These are phyloP conservation scores for Leptodontidium sp. DNA, from an alignment of 2,329 filamentous ascomycete genomes.

Conservation along the genomic window DNA sequence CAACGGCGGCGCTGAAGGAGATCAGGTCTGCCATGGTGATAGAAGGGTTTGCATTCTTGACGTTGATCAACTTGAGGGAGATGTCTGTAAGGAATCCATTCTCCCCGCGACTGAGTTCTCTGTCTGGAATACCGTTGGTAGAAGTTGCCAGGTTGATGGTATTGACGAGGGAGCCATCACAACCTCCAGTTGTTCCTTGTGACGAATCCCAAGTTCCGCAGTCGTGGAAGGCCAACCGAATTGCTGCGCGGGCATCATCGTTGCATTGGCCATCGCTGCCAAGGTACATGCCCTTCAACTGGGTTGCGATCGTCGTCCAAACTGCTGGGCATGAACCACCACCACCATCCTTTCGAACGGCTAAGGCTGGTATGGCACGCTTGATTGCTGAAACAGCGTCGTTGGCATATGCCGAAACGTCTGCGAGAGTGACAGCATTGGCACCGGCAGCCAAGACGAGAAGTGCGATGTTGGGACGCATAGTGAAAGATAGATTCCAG, in stretches of 20 bases:
- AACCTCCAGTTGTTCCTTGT: slow-evolving; percentile 50
- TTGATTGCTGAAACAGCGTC: background rate
- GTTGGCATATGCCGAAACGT: background rate
- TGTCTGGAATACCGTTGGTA: slow-evolving; percentile 20
- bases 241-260: slow-evolving; percentile 52
- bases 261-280: slow-evolving; percentile 48
- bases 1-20: slow-evolving; percentile 45
- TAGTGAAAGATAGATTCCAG: slow-evolving; percentile 3
- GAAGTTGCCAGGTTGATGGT: slow-evolving; percentile 15
- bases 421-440: background rate
- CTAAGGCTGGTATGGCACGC: background rate
- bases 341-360: background rate
- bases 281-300: slow-evolving; percentile 49
- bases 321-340: slow-evolving; percentile 32
- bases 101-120: slow-evolving; percentile 50
- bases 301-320: slow-evolving; percentile 51
- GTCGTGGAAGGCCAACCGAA: slow-evolving; percentile 58
- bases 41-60: background rate
- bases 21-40: background rate
- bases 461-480: slow-evolving; percentile 2
- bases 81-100: slow-evolving; percentile 58
- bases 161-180: slow-evolving; percentile 55
- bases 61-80: slow-evolving; percentile 36
- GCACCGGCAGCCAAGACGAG: background rate
- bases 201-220: slow-evolving; percentile 52